phyloP scores from a whole-genome alignment of 1,139 yeast genomes.

The Schwanniomyces etchellsii region DNA sequence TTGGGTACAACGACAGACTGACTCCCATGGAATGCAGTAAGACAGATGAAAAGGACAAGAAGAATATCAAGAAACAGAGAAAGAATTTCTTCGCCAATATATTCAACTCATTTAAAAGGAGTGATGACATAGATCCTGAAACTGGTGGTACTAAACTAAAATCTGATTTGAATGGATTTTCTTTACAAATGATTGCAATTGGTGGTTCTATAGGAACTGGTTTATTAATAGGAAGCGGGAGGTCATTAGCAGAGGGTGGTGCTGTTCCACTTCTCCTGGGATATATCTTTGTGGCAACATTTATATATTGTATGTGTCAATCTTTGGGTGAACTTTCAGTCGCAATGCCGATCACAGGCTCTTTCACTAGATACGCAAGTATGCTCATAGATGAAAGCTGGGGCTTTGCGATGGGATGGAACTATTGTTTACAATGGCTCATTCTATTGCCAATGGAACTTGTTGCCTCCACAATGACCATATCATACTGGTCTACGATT shows the following conservation, averaged over 20 bases:
- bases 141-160: slow-evolving; percentile 6
- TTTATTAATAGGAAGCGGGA: slow-evolving; percentile 10
- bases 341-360: slow-evolving; percentile 17
- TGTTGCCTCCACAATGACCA: slow-evolving; percentile 17
- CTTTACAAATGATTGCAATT: slow-evolving; percentile 19
- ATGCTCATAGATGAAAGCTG: slow-evolving; percentile 18
- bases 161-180: slow-evolving; percentile 9
- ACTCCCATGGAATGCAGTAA: too few species aligned
- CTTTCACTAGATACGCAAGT: slow-evolving; percentile 16
- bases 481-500: slow-evolving; percentile 15
- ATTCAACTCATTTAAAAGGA: slow-evolving; percentile 10
- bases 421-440: slow-evolving; percentile 19
- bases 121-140: slow-evolving; percentile 5
- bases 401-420: slow-evolving; percentile 23
- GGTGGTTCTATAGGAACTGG: slow-evolving; percentile 20
- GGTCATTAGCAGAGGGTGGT: slow-evolving; percentile 10
- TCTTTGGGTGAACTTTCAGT: slow-evolving; percentile 20
- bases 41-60: too few species aligned
- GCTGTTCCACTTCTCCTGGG: slow-evolving; percentile 6
- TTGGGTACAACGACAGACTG: too few species aligned
- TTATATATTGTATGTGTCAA: slow-evolving; percentile 18
- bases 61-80: too few species aligned
- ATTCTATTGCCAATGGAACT: slow-evolving; percentile 18
- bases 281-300: slow-evolving; percentile 11
- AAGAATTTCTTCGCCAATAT: too few species aligned